phyloP scores from a whole-genome alignment of 2,329 filamentous ascomycete genomes.

The Leptographium flavum region DNA sequence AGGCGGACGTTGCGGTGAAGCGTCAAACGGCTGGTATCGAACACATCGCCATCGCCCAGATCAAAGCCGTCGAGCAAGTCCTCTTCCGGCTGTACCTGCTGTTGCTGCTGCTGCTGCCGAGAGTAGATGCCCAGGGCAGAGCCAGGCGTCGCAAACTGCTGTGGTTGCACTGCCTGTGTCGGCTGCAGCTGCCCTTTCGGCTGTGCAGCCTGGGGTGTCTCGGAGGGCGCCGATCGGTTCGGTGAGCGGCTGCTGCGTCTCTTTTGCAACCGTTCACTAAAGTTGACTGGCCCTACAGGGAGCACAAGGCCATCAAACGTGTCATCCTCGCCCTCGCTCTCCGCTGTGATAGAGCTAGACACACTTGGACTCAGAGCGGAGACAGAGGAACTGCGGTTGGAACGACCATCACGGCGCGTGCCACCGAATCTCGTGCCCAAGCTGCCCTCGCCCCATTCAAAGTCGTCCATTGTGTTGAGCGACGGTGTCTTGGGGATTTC shows the following conservation, averaged over 20 bases:
- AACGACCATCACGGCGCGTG: slow-evolving; percentile 64
- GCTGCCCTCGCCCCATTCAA: slow-evolving; percentile 91
- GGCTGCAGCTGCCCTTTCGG: not conserved
- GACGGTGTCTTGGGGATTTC: slow-evolving; percentile 51
- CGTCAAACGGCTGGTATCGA: slow-evolving; percentile 67
- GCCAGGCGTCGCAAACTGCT: not conserved
- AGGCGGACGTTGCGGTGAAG: slow-evolving; percentile 86
- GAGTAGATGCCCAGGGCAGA: slow-evolving; percentile 3
- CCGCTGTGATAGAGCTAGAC: slow-evolving; percentile 76
- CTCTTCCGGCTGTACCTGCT: slow-evolving; percentile 30
- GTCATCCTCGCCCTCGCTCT: slow-evolving; percentile 93
- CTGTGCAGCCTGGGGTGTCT: slow-evolving; percentile 17
- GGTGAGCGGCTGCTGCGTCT: slow-evolving; percentile 49
- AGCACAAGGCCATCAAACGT: slow-evolving; percentile 79
- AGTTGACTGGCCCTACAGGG: slow-evolving; percentile 70
- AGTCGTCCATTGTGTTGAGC: slow-evolving; percentile 51
- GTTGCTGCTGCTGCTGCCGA: slow-evolving; percentile 9
- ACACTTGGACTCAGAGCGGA: slow-evolving; percentile 87
- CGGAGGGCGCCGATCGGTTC: slow-evolving; percentile 20
- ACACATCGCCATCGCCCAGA: slow-evolving; percentile 67
- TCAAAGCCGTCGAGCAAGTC: slow-evolving; percentile 82
- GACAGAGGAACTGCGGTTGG: slow-evolving; percentile 70
- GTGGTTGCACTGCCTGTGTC: slow-evolving; percentile 3
- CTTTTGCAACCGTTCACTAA: slow-evolving; percentile 63
- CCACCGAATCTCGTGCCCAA: slow-evolving; percentile 82